Conservation (phyloP, 331 rosid species). For the Malus hybrid region DNA sequence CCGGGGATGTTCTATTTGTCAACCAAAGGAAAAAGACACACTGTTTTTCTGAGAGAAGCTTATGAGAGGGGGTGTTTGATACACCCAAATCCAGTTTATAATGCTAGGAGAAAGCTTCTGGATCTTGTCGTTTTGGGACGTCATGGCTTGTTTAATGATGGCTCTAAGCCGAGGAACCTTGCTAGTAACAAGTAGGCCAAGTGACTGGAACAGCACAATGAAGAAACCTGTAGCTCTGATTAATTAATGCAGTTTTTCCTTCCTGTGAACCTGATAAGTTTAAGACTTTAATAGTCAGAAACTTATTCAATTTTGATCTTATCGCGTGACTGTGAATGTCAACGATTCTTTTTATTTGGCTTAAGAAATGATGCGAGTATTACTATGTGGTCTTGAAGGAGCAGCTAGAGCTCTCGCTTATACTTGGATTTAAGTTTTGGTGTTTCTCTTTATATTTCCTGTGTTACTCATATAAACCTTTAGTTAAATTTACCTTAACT, state of each 20-base stretch:
- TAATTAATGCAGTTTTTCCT: not conserved
- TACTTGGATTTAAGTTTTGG: not conserved
- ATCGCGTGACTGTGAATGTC: not conserved
- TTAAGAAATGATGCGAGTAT: not conserved
- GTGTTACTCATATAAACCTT: not conserved
- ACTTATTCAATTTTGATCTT: not conserved
- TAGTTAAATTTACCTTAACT: not conserved
- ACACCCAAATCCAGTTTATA: slow-evolving; percentile 67
- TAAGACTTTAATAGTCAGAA: not conserved
- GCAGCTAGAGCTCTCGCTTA: not conserved
- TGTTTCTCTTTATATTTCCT: not conserved
- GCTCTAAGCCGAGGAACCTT: slow-evolving; percentile 27
- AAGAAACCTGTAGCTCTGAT: slow-evolving; percentile 1
- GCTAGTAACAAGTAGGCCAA: slow-evolving; percentile 23
- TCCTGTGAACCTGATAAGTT: not conserved
- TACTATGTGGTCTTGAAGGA: too few relatives aligned
- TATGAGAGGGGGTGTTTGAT: slow-evolving; percentile 73
- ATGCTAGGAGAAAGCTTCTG: slow-evolving; percentile 73
- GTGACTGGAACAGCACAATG: slow-evolving; percentile 20
- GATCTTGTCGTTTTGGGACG: slow-evolving; percentile 64
- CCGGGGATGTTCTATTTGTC: slow-evolving; percentile 92
- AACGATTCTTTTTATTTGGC: not conserved
- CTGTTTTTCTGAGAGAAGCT: slow-evolving; percentile 90
- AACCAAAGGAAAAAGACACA: slow-evolving; percentile 81
- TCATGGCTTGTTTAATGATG: slow-evolving; percentile 44